Base-by-base conservation (phyloP, 768 basidiomycete species). In the Fistulinella prunicolor region DNA sequence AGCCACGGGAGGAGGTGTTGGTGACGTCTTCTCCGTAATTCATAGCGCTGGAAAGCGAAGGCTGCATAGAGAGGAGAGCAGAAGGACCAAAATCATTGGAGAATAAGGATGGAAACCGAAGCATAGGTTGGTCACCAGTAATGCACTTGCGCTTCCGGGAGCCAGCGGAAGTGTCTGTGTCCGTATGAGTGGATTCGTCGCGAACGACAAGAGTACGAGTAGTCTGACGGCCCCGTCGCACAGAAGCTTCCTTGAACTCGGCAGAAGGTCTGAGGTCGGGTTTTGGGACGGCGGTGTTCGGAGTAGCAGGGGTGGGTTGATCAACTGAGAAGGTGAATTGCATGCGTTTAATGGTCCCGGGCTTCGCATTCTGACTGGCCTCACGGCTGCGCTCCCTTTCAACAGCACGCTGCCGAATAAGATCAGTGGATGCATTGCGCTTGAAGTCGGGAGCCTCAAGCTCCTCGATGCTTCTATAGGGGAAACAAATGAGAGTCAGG, bases 271-370 rank as follows among this genome's bases (percentile, higher is more conserved):
- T 81, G 20, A 80, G 69, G 64, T 84, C 81, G 6, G 83, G 85
- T 63, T 85, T 86, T 59, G 79, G 77, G 54, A 78, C 77, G 20
- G 49, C 30, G 19, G 70, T 58, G 50, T 73, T 74, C 14, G 76
- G 67, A 14, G 64, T 65, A 19, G 77, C 63, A 2, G 77, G 73
- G 14, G 71, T 59, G 16, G 83, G 85, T 50, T 85, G 82, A 67
- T 91, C 89, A 56, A 91, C 76, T 56, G 85, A 85, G 67, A 92
- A 92, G 1, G 89, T 92, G 70, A 90, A 92, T 57, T 93, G 89
- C 88, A 91, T 90, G 38, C 89, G 82, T 56, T 89, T 86, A 69
- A 91, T 86, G 42, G 78, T 85, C 13, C 86, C 87, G 6, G 83
- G 82, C 47, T 74, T 72, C 22, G 79, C 75, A 52, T 82, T 79